phyloP scores from a whole-genome alignment of 2,329 filamentous ascomycete genomes.

The Chaetomiaceae sp. region DNA sequence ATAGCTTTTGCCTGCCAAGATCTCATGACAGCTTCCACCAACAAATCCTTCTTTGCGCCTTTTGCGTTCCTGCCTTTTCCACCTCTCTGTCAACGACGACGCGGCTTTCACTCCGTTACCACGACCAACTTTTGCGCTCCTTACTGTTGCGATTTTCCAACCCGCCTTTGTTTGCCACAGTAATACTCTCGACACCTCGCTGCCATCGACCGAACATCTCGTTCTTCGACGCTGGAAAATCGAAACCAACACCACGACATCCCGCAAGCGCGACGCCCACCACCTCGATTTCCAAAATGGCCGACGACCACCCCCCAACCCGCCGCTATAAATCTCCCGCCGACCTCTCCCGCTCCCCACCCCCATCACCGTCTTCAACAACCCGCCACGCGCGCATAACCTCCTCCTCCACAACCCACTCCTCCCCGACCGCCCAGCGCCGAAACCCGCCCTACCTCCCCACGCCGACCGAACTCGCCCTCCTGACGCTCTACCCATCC shows the following conservation, averaged over 20 bases:
- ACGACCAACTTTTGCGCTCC: too few relatives aligned
- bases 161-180: too few relatives aligned
- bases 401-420: slow-evolving; percentile 1
- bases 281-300: not conserved
- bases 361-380: not conserved
- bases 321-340: slow-evolving; percentile 12
- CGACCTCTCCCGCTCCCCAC: slow-evolving; percentile 8
- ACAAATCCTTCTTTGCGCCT: not conserved
- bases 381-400: slow-evolving; percentile 12
- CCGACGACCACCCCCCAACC: slow-evolving; percentile 2
- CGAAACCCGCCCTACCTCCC: slow-evolving; percentile 60
- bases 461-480: slow-evolving; percentile 60
- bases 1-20: slow-evolving; percentile 10
- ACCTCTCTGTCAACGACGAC: too few relatives aligned
- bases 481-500: slow-evolving; percentile 68
- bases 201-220: too few relatives aligned
- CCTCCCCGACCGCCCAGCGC: not conserved
- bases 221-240: too few relatives aligned
- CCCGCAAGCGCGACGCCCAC: not conserved
- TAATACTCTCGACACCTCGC: too few relatives aligned
- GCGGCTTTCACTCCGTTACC: too few relatives aligned
- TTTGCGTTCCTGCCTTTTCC: not conserved
- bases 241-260: not conserved
- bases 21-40: not conserved
- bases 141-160: too few relatives aligned